Evolutionary conservation across 805 yeast species (phyloP), one percentile per base, ranked within the genome.

Genomic region (Ogataea corticis): DNA sequence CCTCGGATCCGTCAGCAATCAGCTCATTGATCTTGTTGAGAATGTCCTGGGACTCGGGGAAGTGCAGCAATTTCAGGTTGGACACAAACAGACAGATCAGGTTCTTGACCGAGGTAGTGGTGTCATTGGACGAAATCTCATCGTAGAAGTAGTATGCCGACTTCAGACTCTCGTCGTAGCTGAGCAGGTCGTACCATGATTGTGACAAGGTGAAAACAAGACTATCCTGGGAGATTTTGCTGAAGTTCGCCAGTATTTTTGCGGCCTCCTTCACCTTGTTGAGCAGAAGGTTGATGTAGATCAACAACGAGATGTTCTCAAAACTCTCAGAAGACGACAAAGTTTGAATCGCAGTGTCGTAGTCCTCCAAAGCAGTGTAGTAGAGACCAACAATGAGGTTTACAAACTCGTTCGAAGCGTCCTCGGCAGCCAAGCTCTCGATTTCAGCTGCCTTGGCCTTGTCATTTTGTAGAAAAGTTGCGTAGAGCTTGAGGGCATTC

Each of bases 11-110:
- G 3, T 42, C 39, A 7, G 40, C 33, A 13, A 45, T 46, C 23
- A 52, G 44, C 14, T 51, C 52, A 4, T 68, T 68, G 49, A 74
- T 66, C 41, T 74, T 68, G 25, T 67, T 68, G 11, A 85, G 68
- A 30, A 82, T 71, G 50, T 87, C 87, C 48, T 77, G 76, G 9
- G 96, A 91, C 67, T 92, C 97, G 2, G 91, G 92, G 45, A 80
- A 71, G 59, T 91, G 86, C 41, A 82, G 80, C 62, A 89, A 77
- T 68, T 87, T 89, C 56, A 91, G 68, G 50, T 91, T 89, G 48
- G 90, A 73, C 10, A 82, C 85, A 35, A 89, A 76, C 58, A 89
- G 79, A 32, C 85, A 83, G 29, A 79, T 58, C 54, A 85, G 75
- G 14, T 78, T 69, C 55, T 77, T 76, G 15, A 58, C 36, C 9